Evolutionary conservation across 2,329 filamentous ascomycete species (phyloP), one percentile per base, ranked within the genome.

Genomic region (Stagonosporopsis rhizophila): DNA sequence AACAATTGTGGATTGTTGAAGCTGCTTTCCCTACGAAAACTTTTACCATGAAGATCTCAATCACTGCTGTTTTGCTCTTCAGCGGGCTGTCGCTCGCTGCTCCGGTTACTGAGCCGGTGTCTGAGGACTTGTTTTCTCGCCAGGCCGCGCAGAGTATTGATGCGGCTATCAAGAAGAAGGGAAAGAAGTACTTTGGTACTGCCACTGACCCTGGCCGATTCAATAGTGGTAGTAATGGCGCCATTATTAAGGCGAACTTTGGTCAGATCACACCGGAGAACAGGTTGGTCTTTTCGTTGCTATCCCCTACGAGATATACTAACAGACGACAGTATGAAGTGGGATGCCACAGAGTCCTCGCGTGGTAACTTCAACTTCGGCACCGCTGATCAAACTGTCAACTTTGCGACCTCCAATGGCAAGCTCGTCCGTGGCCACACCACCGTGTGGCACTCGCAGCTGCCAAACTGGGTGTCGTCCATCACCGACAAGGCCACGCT

Each of bases 241-340:
- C 80, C 52, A 82, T 88, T 66, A 85, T 90, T 73, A 82, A 83
- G 66, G 78, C 81, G 44, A 79, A 88, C 74, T 89, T 89, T 60
- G 87, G 87, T 41, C 82, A 86, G 69, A 77, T 90, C 35, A 89
- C 87, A 0, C 82, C 84, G 1, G 88, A 90, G 79, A 90, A 90
- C 80, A 73, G 69, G 73, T 74, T 54, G 17, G 28, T 27, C 28
- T 8, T 34, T 3, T 37, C 34, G n/a, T 25, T 4, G 1, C 4
- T 6, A 25, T 4, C 19, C 15, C 7, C 4, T 17, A 9, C n/a
- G n/a, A 19, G 11, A 19, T 7, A 11, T 28, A 12, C 48, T 52
- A 9, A 52, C 23, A 3, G 17, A 30, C 17, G 15, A 8, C 30
- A 85, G 81, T 67, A 87, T 89, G 83, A 90, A 90, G 74, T 90